Base-by-base conservation (phyloP, 768 basidiomycete genomes). In the Rhodotorula paludigena region DNA sequence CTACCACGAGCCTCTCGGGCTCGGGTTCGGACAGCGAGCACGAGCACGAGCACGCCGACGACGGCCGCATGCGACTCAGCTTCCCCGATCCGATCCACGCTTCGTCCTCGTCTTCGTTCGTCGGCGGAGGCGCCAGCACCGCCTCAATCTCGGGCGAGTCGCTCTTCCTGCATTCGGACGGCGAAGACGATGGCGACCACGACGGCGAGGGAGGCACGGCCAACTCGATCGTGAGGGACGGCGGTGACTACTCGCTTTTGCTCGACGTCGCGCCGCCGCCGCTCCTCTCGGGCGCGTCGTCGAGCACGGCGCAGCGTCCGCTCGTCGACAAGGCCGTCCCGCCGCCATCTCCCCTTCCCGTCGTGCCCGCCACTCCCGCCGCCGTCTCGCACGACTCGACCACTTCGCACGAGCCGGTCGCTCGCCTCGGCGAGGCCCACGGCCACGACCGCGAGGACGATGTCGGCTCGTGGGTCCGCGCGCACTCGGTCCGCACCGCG, bases 31-130 rank as follows among this genome's bases (percentile, higher is more conserved):
- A 32, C n/a, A n/a, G n/a, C 30, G 30, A 20, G 7, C 33, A 30
- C 30, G 61, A 48, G n/a, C 11, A 15, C 35, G 33, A 36, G 33
- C 9, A 36, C 53, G 53, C 6, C 38, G 28, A 1, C 38, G 41
- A 10, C 10, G 20, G 15, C 8, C 36, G 41, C 10, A 57, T 64
- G 55, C 25, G n/a, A 2, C 33, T 63, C 38, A 49, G 45, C 25
- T 63, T 63, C 39, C 63, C 55, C 8, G 63, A 64, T 30, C 63
- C 63, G 47, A 28, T 64, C 45, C 6, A 32, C 11, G 25, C 55
- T 7, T 30, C 60, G 3, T 10, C 28, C 18, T 28, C 47, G 47
- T 28, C 47, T 25, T 28, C n/a, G n/a, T 12, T 11, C 23, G 25
- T 11, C 23, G n/a, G 44, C 44, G 25, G 20, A 10, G 11, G 44